A percentile compares a stretch with the other conserved stretches of the same genome.
phyloP scores from a whole-genome alignment of 495 filamentous ascomycete genomes.

The Pyronema omphalodes region DNA sequence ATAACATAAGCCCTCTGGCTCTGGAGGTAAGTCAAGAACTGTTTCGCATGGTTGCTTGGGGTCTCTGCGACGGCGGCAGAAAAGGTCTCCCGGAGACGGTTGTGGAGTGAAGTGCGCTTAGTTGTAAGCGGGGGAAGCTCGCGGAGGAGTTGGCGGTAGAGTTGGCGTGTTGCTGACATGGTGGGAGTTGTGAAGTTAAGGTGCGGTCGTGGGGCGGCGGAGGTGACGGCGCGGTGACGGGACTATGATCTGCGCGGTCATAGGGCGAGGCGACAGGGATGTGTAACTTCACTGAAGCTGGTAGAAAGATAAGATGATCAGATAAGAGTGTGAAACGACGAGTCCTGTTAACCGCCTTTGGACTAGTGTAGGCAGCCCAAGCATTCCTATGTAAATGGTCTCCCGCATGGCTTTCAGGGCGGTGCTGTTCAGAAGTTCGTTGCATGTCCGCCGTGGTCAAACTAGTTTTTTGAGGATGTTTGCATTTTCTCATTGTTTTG shows the following conservation, averaged over 20 bases:
- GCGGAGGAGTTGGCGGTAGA: constrained; percentile 81
- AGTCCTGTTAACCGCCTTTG: too few relatives aligned
- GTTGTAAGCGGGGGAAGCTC: constrained; percentile 59
- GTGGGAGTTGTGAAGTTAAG: neutral
- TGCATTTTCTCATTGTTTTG: too few relatives aligned
- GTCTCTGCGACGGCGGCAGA: constrained; percentile 15
- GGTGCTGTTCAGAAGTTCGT: too few relatives aligned
- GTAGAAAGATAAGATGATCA: too few relatives aligned
- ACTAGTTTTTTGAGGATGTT: too few relatives aligned
- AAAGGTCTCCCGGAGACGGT: constrained; percentile 37
- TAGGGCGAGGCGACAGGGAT: neutral
- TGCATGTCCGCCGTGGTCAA: too few relatives aligned
- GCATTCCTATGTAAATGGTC: too few relatives aligned
- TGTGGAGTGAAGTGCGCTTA: constrained; percentile 40
- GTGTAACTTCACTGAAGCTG: neutral
- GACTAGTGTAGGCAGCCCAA: too few relatives aligned
- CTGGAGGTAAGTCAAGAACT: constrained; percentile 58
- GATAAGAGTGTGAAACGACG: too few relatives aligned
- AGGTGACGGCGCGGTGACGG: neutral
- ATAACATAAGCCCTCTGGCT: constrained; percentile 67
- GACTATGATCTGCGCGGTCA: neutral
- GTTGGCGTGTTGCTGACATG: constrained; percentile 36
- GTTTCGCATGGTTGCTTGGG: constrained; percentile 44
- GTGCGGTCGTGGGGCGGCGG: too few relatives aligned
- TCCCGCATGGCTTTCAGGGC: too few relatives aligned